phyloP scores from a whole-genome alignment of 2,329 filamentous ascomycete genomes.

The Nemania sp. region DNA sequence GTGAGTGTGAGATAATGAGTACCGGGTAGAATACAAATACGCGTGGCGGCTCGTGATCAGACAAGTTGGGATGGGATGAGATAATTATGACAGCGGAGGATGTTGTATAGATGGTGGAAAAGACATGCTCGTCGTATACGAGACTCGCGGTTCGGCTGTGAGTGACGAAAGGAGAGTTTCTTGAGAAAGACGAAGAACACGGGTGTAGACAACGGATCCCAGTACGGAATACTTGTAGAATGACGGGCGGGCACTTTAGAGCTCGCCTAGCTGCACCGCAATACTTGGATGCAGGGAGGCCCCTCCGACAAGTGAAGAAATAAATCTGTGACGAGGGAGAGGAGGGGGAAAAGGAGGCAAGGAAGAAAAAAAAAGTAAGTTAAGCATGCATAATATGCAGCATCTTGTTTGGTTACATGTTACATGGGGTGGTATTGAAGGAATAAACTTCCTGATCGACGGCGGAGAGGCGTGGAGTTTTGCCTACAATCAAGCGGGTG shows the following conservation, averaged over 20 bases:
- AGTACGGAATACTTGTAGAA: too few species aligned
- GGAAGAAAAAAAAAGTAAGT: background rate
- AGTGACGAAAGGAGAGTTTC: constrained; percentile 2
- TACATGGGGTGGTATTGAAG: background rate
- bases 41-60: background rate
- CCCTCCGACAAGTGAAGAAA: background rate
- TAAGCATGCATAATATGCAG: background rate
- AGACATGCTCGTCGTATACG: background rate
- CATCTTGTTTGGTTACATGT: background rate
- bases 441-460: background rate
- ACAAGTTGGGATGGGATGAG: background rate
- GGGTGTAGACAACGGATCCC: too few species aligned
- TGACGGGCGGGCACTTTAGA: background rate
- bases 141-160: background rate
- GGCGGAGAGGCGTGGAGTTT: background rate
- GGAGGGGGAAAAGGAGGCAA: background rate
- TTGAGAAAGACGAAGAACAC: too few species aligned
- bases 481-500: too few species aligned
- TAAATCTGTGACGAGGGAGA: constrained; percentile 7
- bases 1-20: background rate
- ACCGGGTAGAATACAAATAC: constrained; percentile 6
- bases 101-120: background rate
- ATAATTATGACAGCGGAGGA: background rate
- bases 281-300: constrained; percentile 10
- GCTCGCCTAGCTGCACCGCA: constrained; percentile 5